These are phyloP conservation scores for Tubosaeta sp. DNA, from an alignment of 768 basidiomycete species.

Conservation along the genomic window DNA sequence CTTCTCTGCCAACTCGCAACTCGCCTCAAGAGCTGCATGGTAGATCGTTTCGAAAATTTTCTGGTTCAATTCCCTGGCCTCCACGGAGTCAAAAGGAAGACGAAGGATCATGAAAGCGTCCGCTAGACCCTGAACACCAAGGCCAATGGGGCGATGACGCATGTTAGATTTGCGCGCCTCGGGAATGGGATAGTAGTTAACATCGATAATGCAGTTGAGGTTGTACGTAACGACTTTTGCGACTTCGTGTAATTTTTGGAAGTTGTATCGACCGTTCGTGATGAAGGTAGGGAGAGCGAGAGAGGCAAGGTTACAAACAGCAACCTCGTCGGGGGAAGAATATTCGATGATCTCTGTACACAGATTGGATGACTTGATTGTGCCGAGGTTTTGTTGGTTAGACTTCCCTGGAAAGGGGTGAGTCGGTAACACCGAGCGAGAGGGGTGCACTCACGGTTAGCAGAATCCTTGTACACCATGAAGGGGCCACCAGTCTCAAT, in stretches of 20 bases:
- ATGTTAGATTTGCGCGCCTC: conserved; percentile 92
- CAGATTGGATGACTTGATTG: conserved; percentile 98
- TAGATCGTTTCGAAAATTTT: conserved; percentile 99
- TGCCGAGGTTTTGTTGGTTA: conserved; percentile 97
- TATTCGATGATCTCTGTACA: conserved; percentile 99
- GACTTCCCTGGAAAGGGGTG: conserved; percentile 68
- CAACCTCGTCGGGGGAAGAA: conserved; percentile 94
- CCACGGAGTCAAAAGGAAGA: conserved; percentile 90
- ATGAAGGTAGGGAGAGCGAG: conserved; percentile 93
- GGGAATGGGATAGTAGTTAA: conserved; percentile 92
- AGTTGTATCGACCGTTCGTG: conserved; percentile 79
- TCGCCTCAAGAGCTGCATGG: conserved; percentile 89
- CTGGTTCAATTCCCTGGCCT: conserved; percentile 83
- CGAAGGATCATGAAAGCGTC: conserved; percentile 97
- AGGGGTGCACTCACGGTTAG: conserved; percentile 61
- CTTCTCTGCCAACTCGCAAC: conserved; percentile 74
- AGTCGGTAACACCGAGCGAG: background rate
- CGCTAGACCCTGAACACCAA: conserved; percentile 97
- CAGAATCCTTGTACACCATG: conserved; percentile 97
- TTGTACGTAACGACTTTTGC: conserved; percentile 90
- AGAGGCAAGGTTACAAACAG: conserved; percentile 98
- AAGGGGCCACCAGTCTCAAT: conserved; percentile 99
- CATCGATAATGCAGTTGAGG: conserved; percentile 90
- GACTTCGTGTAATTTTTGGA: conserved; percentile 92
- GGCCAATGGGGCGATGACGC: conserved; percentile 95